Evolutionary conservation across 768 basidiomycete genomes (phyloP).

Genomic region (Boletus rufocinnamomeus): DNA sequence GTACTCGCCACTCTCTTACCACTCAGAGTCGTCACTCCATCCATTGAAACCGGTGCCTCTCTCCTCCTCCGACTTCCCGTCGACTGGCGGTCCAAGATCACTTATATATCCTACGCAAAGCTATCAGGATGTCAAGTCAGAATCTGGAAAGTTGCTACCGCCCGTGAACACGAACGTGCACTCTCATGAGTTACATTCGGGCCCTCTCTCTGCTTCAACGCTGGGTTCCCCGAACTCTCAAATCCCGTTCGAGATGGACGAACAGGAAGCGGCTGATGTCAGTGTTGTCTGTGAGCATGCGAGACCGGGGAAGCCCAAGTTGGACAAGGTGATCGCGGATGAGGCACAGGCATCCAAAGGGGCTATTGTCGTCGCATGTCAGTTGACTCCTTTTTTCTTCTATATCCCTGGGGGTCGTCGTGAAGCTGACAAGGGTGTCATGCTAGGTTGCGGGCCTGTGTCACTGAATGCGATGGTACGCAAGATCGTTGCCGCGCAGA

Average conservation of each 20-base stretch:
- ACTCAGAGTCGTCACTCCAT: slow-evolving; percentile 8
- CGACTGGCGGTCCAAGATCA: slow-evolving; percentile 1
- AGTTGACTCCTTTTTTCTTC: slow-evolving; percentile 37
- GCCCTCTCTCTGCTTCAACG: not conserved
- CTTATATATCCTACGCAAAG: not conserved
- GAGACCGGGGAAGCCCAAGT: slow-evolving; percentile 64
- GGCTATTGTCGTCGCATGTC: slow-evolving; percentile 67
- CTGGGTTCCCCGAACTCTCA: not conserved
- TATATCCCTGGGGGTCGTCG: too few species aligned
- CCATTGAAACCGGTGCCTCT: not conserved
- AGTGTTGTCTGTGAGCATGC: slow-evolving; percentile 61
- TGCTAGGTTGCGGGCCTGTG: slow-evolving; percentile 70
- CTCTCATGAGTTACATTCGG: not conserved
- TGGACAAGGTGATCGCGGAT: slow-evolving; percentile 61
- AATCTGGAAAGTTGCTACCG: slow-evolving; percentile 3
- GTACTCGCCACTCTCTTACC: slow-evolving; percentile 11
- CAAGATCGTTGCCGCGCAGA: slow-evolving; percentile 61
- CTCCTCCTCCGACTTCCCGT: not conserved
- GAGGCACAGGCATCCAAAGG: slow-evolving; percentile 61
- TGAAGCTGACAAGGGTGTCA: not conserved
- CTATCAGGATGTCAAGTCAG: slow-evolving; percentile 9
- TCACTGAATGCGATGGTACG: slow-evolving; percentile 70
- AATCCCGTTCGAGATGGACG: slow-evolving; percentile 50
- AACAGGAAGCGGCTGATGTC: slow-evolving; percentile 60
- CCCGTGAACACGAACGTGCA: not conserved